Conservation (phyloP, 2,329 filamentous ascomycete species). For the Aureobasidium sp. region DNA sequence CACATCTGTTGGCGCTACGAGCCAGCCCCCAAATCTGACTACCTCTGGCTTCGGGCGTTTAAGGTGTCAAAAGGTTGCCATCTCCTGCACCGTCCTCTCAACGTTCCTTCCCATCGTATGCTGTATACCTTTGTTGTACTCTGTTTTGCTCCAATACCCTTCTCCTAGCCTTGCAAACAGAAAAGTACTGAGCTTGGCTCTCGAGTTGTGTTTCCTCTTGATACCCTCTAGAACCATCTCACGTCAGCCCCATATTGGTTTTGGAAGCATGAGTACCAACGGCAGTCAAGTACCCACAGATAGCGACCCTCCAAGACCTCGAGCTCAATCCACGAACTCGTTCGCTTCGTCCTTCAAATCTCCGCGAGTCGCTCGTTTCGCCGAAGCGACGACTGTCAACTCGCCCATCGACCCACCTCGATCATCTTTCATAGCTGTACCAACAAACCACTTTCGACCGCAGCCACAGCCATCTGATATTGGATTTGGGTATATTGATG, state of each 20-base stretch:
- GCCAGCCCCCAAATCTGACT: not conserved
- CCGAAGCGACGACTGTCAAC: constrained; percentile 71
- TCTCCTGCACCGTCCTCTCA: constrained; percentile 3
- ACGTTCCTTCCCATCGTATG: not conserved
- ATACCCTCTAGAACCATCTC: constrained; percentile 16
- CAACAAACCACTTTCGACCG: constrained; percentile 48
- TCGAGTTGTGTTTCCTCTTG: not conserved
- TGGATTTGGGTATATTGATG: constrained; percentile 81
- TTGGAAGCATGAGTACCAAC: constrained; percentile 17
- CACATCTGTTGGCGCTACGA: constrained; percentile 14
- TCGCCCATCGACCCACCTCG: constrained; percentile 59
- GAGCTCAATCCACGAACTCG: constrained; percentile 31
- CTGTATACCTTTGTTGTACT: not conserved
- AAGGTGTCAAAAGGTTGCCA: constrained; percentile 12
- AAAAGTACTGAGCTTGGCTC: constrained; percentile 10
- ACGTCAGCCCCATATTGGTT: constrained; percentile 15
- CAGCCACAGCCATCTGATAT: constrained; percentile 75
- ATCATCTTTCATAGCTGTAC: constrained; percentile 54
- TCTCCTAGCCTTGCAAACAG: not conserved
- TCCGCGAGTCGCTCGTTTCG: constrained; percentile 70
- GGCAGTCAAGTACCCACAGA: constrained; percentile 11
- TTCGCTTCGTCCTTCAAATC: constrained; percentile 47
- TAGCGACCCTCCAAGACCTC: constrained; percentile 16
- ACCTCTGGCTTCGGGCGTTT: constrained; percentile 1
- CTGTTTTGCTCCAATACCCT: not conserved